Conservation (phyloP, 1,284 basidiomycete species). For the Ganoderma multipileum region DNA sequence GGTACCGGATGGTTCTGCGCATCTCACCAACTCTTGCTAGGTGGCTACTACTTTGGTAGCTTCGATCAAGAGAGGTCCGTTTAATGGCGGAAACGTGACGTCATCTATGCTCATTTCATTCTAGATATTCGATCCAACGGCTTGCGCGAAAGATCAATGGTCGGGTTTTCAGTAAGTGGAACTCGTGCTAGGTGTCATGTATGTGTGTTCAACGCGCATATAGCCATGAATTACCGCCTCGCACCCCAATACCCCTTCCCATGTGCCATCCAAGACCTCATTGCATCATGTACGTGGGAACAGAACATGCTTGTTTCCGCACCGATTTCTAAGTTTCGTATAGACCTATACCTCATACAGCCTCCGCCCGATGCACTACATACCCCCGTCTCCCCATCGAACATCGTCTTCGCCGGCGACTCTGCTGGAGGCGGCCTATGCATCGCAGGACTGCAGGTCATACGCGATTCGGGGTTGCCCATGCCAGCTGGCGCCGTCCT, state of each 20-base stretch:
- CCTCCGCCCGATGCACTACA: constrained; percentile 76
- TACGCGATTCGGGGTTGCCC: constrained; percentile 87
- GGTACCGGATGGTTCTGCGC: neutral
- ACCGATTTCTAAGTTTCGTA: constrained; percentile 37
- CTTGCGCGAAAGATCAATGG: constrained; percentile 91
- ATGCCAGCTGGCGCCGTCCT: constrained; percentile 86
- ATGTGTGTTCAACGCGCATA: constrained; percentile 19
- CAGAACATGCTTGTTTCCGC: neutral
- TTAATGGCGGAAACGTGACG: constrained; percentile 2
- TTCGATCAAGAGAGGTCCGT: constrained; percentile 76
- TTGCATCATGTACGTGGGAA: constrained; percentile 75
- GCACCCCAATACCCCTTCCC: constrained; percentile 98
- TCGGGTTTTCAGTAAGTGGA: constrained; percentile 75
- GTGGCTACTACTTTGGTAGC: constrained; percentile 85
- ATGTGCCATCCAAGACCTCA: constrained; percentile 88
- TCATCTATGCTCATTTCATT: constrained; percentile 29
- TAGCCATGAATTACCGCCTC: constrained; percentile 89
- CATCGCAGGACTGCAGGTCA: constrained; percentile 87
- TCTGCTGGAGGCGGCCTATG: constrained; percentile 93
- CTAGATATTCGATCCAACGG: constrained; percentile 83
- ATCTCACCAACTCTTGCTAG: constrained; percentile 40
- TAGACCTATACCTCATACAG: constrained; percentile 72
- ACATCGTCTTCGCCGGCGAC: constrained; percentile 90
- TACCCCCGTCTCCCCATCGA: constrained; percentile 79
- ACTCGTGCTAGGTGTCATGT: neutral